These are phyloP conservation scores for Teratosphaeria gauchensis DNA, from an alignment of 2,329 filamentous ascomycete genomes.

Conservation along the genomic window DNA sequence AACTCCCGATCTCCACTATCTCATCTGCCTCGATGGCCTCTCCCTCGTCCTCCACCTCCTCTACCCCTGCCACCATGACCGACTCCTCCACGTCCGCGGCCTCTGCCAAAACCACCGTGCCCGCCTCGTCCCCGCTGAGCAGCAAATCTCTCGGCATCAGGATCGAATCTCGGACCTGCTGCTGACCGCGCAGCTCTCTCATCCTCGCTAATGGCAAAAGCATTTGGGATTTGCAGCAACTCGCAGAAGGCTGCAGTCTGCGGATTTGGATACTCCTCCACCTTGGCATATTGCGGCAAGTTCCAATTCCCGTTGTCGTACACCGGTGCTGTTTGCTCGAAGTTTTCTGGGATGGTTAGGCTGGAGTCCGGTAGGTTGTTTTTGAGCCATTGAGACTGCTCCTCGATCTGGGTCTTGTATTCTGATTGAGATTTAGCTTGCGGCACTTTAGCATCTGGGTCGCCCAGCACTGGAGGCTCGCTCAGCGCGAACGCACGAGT, in stretches of 20 bases:
- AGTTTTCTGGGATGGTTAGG: constrained; percentile 67
- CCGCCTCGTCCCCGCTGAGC: background rate
- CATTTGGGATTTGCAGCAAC: constrained; percentile 65
- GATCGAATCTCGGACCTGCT: constrained; percentile 46
- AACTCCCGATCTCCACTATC: background rate
- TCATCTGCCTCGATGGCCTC: constrained; percentile 10
- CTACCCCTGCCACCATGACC: constrained; percentile 11
- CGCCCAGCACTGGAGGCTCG: constrained; percentile 50
- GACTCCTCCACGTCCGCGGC: constrained; percentile 14
- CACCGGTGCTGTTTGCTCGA: constrained; percentile 63
- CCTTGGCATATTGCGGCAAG: constrained; percentile 18
- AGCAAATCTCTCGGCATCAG: constrained; percentile 12
- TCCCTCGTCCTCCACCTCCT: constrained; percentile 13
- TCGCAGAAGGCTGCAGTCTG: constrained; percentile 78
- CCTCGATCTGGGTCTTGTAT: constrained; percentile 49
- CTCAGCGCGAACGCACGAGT: constrained; percentile 66
- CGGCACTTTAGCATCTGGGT: constrained; percentile 44
- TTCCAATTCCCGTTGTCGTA: constrained; percentile 40
- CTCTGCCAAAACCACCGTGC: constrained; percentile 10
- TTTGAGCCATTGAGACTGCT: constrained; percentile 70
- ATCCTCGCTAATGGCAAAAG: constrained; percentile 62
- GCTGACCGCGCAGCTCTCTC: constrained; percentile 53
- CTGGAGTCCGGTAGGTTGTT: constrained; percentile 48
- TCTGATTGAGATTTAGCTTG: constrained; percentile 44
- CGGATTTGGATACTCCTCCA: constrained; percentile 70